Base-by-base conservation (phyloP, 441 rosid species). In the Populus hybrid region DNA sequence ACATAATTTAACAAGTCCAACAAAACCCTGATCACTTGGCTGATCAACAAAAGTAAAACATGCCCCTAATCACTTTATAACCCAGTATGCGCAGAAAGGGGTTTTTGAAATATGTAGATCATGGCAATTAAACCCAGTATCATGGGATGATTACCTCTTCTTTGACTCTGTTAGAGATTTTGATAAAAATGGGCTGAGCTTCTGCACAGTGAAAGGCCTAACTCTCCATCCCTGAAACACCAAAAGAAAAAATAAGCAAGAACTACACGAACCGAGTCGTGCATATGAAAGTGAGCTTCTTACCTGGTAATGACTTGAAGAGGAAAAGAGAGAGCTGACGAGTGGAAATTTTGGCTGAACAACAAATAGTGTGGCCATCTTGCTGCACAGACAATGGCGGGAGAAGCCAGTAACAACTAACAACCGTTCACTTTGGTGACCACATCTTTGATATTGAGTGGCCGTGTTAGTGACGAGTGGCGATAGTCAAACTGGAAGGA, bases 361-460 rank as follows among this genome's bases (percentile, higher is more conserved):
- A 72, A 82, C 71, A 71, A 78, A 76, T 50, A 83, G 70, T 71
- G 90, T 75, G 75, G 91, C 86, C 88, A 85, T 79, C 65, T 84
- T 82, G 64, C 35, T 23, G 73, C 3, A 35, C 30, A 10, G 72
- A 61, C 28, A 70, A 79, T 74, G 84, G 78, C 81, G 81, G 83
- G 81, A 79, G 83, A 42, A 70, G 53, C 28, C 42, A 50, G 14
- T 28, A 68, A 70, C 67, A 70, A 77, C 57, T 59, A 57, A 16
- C 67, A 80, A 79, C 87, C 88, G 80, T 85, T 88, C 88, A 81
- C 75, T 74, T 84, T 77, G 8, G 78, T 21, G 42, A 78, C 86
- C 79, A 82, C 84, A 77, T 86, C 86, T 77, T 36, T 6, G 61
- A 53, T 16, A 16, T 35, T 53, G 16, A n/a, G 21, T 53, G 61